Evolutionary conservation across 768 basidiomycete species (phyloP).

Genomic region (Hygrocybe coccinea): DNA sequence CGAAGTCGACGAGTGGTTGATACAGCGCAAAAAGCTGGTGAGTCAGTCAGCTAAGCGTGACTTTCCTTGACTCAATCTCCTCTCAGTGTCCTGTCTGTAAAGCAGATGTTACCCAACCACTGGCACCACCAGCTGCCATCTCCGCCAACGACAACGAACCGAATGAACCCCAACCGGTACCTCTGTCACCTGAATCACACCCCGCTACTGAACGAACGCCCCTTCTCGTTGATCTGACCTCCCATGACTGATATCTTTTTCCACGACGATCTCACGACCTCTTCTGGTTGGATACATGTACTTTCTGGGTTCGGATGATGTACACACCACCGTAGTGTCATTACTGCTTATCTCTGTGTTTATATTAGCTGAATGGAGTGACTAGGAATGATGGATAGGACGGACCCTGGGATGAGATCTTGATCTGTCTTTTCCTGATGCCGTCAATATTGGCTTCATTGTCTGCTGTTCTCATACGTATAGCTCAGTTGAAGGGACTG

Average conservation of each 20-base stretch:
- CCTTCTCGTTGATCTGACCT: slow-evolving; percentile 5
- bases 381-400: neutral
- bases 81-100: slow-evolving; percentile 87
- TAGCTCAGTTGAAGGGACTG: neutral
- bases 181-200: neutral
- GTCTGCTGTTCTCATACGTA: neutral
- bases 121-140: slow-evolving; percentile 17
- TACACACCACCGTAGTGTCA: neutral
- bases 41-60: slow-evolving; percentile 24
- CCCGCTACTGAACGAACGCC: slow-evolving; percentile 12
- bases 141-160: slow-evolving; percentile 10
- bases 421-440: neutral
- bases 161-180: slow-evolving; percentile 10
- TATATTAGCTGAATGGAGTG: neutral
- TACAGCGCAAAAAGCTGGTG: slow-evolving; percentile 88
- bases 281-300: too few relatives aligned
- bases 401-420: neutral
- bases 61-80: slow-evolving; percentile 7
- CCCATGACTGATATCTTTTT: neutral
- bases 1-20: slow-evolving; percentile 90
- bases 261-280: neutral
- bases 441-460: neutral
- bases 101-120: slow-evolving; percentile 78
- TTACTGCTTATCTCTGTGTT: neutral
- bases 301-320: neutral